Evolutionary conservation across 306 rosid species (phyloP).

Genomic region (Acacia acuminata): DNA sequence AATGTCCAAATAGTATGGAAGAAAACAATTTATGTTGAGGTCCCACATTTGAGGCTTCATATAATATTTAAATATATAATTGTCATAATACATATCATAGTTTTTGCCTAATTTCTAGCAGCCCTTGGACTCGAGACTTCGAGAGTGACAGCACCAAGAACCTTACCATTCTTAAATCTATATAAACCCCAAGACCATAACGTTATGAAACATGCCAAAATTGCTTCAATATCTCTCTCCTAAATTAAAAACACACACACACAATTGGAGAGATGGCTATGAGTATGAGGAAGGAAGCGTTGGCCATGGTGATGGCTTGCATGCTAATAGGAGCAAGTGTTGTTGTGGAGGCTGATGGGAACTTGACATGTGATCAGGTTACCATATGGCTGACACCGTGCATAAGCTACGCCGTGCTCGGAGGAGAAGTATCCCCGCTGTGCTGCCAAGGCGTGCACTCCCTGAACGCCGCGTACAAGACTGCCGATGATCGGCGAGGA

Average conservation of each 20-base stretch:
- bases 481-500: slow-evolving; percentile 40
- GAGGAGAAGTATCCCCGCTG: slow-evolving; percentile 48
- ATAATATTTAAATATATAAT: neutral
- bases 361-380: slow-evolving; percentile 51
- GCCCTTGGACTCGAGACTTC: neutral
- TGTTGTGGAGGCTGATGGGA: neutral
- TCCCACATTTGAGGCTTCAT: neutral
- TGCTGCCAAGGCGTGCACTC: slow-evolving; percentile 63
- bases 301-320: slow-evolving; percentile 30
- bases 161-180: slow-evolving; percentile 1
- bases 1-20: neutral
- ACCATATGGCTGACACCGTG: slow-evolving; percentile 54
- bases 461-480: slow-evolving; percentile 46
- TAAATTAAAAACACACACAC: neutral
- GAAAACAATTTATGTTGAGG: neutral
- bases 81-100: neutral
- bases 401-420: slow-evolving; percentile 56
- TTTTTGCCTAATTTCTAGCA: neutral
- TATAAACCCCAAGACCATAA: slow-evolving; percentile 20
- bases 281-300: slow-evolving; percentile 9
- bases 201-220: neutral
- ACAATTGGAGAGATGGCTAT: neutral
- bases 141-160: neutral
- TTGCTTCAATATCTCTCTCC: neutral
- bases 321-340: slow-evolving; percentile 20